Evolutionary conservation across 2,329 filamentous ascomycete species (phyloP).

Genomic region (Bipolaris sorokiniana): DNA sequence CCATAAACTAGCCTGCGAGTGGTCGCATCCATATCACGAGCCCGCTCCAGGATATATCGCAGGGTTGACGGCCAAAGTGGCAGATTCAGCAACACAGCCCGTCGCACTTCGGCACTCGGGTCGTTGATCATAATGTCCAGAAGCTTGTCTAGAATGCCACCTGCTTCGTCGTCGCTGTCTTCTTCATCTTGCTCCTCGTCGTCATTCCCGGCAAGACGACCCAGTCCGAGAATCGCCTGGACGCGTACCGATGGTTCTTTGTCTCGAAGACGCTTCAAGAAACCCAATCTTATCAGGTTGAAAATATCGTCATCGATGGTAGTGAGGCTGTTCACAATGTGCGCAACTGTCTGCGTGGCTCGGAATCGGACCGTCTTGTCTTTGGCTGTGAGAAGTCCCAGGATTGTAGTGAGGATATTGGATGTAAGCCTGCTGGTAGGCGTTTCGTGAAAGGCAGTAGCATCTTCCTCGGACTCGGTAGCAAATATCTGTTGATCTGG

Average conservation of each 20-base stretch:
- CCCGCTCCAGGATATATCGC: constrained; percentile 86
- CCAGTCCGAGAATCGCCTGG: constrained; percentile 90
- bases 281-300: constrained; percentile 75
- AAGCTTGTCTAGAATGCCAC: constrained; percentile 79
- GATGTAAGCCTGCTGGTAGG: constrained; percentile 81
- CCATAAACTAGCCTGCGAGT: constrained; percentile 88
- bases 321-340: constrained; percentile 90
- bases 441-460: constrained; percentile 76
- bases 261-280: constrained; percentile 86
- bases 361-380: constrained; percentile 93
- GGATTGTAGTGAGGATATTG: constrained; percentile 72
- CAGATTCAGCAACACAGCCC: constrained; percentile 87
- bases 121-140: constrained; percentile 92
- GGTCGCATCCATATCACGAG: constrained; percentile 83
- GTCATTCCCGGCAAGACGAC: constrained; percentile 74
- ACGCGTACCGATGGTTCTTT: constrained; percentile 92
- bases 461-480: constrained; percentile 66
- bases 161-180: constrained; percentile 71
- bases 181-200: constrained; percentile 66
- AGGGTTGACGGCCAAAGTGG: constrained; percentile 82
- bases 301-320: constrained; percentile 93
- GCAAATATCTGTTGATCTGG: constrained; percentile 42
- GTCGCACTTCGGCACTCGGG: constrained; percentile 88
- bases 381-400: constrained; percentile 81
- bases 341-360: constrained; percentile 85